Conservation (phyloP, 2,329 filamentous ascomycete species). For the Septoria linicola region DNA sequence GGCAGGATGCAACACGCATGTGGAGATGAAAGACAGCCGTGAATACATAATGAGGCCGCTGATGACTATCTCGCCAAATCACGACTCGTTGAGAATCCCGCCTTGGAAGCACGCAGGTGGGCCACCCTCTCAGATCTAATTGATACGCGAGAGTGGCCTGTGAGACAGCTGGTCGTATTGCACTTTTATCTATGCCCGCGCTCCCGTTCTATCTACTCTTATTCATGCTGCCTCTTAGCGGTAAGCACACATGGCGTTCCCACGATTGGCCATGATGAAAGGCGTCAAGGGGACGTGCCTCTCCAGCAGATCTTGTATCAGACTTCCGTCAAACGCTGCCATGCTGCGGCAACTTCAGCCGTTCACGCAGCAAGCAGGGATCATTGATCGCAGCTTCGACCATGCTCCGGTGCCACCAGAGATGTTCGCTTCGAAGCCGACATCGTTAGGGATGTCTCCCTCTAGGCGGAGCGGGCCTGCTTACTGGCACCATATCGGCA, state of each 20-base stretch:
- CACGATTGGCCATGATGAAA: no score
- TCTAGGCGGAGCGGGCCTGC: constrained; percentile 1
- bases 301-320: not conserved
- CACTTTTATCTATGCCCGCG: no score
- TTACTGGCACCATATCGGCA: constrained; percentile 26
- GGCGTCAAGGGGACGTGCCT: not conserved
- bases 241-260: no score
- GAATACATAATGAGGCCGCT: constrained; percentile 3
- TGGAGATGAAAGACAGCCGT: not conserved
- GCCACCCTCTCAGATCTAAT: no score
- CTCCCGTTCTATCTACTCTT: no score
- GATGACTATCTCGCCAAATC: no score
- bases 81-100: no score
- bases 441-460: not conserved
- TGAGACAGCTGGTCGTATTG: no score
- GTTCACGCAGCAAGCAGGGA: constrained; percentile 13
- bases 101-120: no score
- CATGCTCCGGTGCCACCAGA: constrained; percentile 12
- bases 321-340: not conserved
- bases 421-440: constrained; percentile 2
- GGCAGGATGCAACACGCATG: not conserved
- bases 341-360: constrained; percentile 1
- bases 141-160: no score
- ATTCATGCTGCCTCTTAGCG: no score
- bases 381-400: constrained; percentile 12